Base-by-base conservation (phyloP, 306 rosid genomes). In the Vachellia pachyceras region DNA sequence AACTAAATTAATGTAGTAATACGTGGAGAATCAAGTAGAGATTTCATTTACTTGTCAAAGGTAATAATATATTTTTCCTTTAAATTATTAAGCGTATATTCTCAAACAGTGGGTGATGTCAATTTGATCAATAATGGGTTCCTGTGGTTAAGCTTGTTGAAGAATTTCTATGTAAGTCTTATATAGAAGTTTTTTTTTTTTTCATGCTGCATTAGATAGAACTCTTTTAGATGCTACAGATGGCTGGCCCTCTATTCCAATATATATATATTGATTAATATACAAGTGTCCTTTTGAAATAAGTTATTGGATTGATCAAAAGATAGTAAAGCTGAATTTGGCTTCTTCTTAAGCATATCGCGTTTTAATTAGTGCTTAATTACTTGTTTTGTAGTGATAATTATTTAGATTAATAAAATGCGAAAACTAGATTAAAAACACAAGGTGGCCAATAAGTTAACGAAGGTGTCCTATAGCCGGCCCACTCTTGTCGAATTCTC, bases 381-480 rank as follows among this genome's bases (percentile, higher is more conserved):
- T n/a, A 35, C 60, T 81, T 81, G 80, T 79, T 55, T 35, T 42
- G 41, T 70, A 75, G 82, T 44, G 73, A 79, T 82, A 79, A 84
- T 89, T 68, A 79, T 41, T 50, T 13, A 79, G 72, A 76, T 61
- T 58, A 58, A 58, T 58, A 20, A 20, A 58, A 23, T 20, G 65
- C 14, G 65, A 5, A 18, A 41, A 60, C 17, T 52, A 36, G 69
- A 84, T 50, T 82, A 50, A 69, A 71, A 77, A 84, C 64, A 76
- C 20, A 72, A 45, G 82, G 81, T 90, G 55, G 66, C 61, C 87
- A 86, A 86, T 95, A 90, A 84, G 98, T 93, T 79, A 91, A 89
- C 79, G 64, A 57, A 91, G 97, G 91, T 91, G 91, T 89, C 90
- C 90, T 88, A 55, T 55, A 77, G 99, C 98, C 98, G 99, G 94